Base-by-base conservation (phyloP, 257 asterid species). In the Solanum chilense region DNA sequence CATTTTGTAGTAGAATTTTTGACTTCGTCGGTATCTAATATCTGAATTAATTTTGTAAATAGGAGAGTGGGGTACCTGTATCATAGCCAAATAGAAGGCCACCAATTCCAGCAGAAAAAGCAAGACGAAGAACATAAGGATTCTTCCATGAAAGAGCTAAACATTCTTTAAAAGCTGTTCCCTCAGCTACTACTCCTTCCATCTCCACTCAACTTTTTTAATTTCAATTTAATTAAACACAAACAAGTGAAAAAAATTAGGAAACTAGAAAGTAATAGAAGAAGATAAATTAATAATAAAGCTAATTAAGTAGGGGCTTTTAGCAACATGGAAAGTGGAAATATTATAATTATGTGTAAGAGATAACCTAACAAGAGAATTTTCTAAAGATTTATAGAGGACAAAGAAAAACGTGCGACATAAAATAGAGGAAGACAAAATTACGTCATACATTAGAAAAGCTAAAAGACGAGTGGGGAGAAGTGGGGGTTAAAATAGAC, bases 11-110 rank as follows among this genome's bases (percentile, higher is more conserved):
- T 44, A 44, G 15, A 44, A 44, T 44, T 44, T 44, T 5, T 44
- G 16, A 14, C 49, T 44, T 5, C 15, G 1, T 0, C 2, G 0
- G 15, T 45, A 16, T 15, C 56, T 45, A 45, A 4, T 15, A 12
- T 12, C 52, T 33, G 39, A 47, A 47, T 47, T 47, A 47, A 47
- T 52, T 52, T 52, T 20, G 11, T 56, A 56, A 56, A 60, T 64
- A 64, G 29, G 29, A 25, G 35, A 25, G 73, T 12, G 73, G 73
- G 20, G 31, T n/a, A 92, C 92, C 91, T 69, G 93, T 92, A 87
- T 92, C 94, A 27, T 92, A 91, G 87, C 94, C 93, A 45, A 92
- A 92, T 85, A 92, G 91, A 85, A 92, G 90, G 49, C 94, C 94
- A 23, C 93, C 93, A 87, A 92, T 91, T 86, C 94, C 93, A 42